Conservation (phyloP, 495 filamentous ascomycete species). For the Aspergillus affinis region DNA sequence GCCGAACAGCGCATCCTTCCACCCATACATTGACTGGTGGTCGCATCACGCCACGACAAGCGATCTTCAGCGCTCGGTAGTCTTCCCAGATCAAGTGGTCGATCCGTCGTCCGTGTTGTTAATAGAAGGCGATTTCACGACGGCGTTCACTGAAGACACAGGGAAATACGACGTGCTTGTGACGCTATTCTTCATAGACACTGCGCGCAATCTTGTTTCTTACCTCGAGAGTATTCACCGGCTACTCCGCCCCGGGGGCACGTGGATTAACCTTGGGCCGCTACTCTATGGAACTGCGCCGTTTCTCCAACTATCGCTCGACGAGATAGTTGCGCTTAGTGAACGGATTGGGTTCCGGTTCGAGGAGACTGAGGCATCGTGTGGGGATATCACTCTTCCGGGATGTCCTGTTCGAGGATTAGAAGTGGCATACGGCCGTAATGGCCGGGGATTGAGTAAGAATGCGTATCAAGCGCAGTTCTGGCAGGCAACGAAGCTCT, state of each 20-base stretch:
- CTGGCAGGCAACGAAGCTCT: conserved; percentile 19
- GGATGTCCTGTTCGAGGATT: conserved; percentile 13
- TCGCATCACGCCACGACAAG: conserved; percentile 41
- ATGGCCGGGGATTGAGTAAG: conserved; percentile 24
- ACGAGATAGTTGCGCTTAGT: conserved; percentile 22
- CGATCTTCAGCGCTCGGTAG: conserved; percentile 38
- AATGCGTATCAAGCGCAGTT: conserved; percentile 30
- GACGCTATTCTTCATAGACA: conserved; percentile 53
- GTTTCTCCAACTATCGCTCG: conserved; percentile 26
- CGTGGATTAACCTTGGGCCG: conserved; percentile 50
- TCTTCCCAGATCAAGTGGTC: conserved; percentile 32
- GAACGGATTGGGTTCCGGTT: conserved; percentile 21
- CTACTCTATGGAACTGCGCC: conserved; percentile 29
- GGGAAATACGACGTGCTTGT: conserved; percentile 40
- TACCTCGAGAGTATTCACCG: conserved; percentile 45
- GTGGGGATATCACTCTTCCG: conserved; percentile 14
- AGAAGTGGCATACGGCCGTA: conserved; percentile 23
- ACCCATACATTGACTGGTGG: conserved; percentile 47
- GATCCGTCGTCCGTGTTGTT: conserved; percentile 22
- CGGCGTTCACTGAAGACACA: conserved; percentile 14
- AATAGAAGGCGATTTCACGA: conserved; percentile 48
- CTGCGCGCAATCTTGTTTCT: conserved; percentile 42
- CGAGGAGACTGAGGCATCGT: conserved; percentile 11
- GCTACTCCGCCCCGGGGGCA: conserved; percentile 36
- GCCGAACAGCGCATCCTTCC: conserved; percentile 20